A percentile compares a stretch with the other conserved stretches of the same genome.
Conservation (phyloP, 2,329 filamentous ascomycete genomes). For the Fusarium pininemorale region DNA sequence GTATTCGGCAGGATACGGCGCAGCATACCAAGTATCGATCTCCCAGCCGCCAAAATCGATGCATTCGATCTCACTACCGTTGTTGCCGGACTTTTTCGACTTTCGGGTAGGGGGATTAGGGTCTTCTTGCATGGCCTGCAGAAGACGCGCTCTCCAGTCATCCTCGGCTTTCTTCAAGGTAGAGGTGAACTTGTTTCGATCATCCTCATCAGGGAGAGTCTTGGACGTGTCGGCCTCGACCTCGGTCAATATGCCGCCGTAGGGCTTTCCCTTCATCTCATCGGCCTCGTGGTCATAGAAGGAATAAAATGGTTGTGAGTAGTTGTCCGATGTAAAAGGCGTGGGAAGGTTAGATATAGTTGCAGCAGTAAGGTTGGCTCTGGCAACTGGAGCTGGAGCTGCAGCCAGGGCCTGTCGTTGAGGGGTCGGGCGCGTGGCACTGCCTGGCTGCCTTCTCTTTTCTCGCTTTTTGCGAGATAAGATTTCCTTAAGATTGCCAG, state of each 20-base stretch:
- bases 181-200: slow-evolving; percentile 87
- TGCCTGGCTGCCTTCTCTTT: slow-evolving; percentile 40
- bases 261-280: slow-evolving; percentile 90
- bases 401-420: slow-evolving; percentile 34
- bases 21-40: slow-evolving; percentile 99
- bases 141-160: slow-evolving; percentile 79
- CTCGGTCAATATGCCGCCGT: slow-evolving; percentile 91
- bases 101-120: slow-evolving; percentile 70
- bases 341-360: slow-evolving; percentile 56
- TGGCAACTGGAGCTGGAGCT: slow-evolving; percentile 28
- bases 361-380: slow-evolving; percentile 24
- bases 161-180: slow-evolving; percentile 92
- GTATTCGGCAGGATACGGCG: slow-evolving; percentile 98
- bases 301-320: slow-evolving; percentile 83
- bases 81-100: slow-evolving; percentile 79
- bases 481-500: slow-evolving; percentile 52
- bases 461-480: slow-evolving; percentile 49
- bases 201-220: slow-evolving; percentile 81
- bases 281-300: slow-evolving; percentile 91
- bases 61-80: slow-evolving; percentile 96
- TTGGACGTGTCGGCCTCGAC: slow-evolving; percentile 89
- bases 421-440: slow-evolving; percentile 33
- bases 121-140: slow-evolving; percentile 68
- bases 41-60: slow-evolving; percentile 98
- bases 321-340: slow-evolving; percentile 66